A percentile compares a stretch with the other conserved stretches of the same genome.
phyloP scores from a whole-genome alignment of 2,329 filamentous ascomycete species.

The Phaeomoniella chlamydospora region DNA sequence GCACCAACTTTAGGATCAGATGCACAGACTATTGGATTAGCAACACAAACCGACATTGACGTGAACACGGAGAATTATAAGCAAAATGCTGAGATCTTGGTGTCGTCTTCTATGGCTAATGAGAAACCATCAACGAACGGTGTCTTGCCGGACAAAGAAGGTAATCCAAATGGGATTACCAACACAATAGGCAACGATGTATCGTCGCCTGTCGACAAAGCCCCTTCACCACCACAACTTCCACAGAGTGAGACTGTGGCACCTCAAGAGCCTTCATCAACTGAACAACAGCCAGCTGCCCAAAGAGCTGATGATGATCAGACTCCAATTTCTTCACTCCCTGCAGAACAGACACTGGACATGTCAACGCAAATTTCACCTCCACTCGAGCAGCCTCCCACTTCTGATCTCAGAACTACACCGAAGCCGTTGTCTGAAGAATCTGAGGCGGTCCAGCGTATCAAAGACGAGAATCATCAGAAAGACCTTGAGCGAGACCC shows the following conservation, averaged over 20 bases:
- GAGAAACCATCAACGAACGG: background rate
- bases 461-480: constrained; percentile 13
- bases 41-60: background rate
- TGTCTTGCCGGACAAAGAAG: background rate
- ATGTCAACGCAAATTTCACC: constrained; percentile 3
- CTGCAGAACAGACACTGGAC: constrained; percentile 1
- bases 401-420: constrained; percentile 13
- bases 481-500: constrained; percentile 9
- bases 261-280: background rate
- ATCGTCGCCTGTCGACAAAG: background rate
- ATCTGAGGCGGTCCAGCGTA: constrained; percentile 7
- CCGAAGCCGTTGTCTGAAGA: constrained; percentile 10
- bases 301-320: no score
- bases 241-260: background rate
- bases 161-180: background rate
- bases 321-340: constrained; percentile 1
- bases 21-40: background rate
- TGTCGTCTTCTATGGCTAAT: background rate
- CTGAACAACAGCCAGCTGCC: background rate
- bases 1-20: background rate
- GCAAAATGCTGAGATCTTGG: background rate
- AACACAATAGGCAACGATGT: background rate
- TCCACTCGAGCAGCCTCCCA: constrained; percentile 9
- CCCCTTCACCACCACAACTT: background rate
- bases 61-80: background rate